phyloP scores from a whole-genome alignment of 1,284 basidiomycete genomes.

The Sporisorium iseilematis-ciliati region DNA sequence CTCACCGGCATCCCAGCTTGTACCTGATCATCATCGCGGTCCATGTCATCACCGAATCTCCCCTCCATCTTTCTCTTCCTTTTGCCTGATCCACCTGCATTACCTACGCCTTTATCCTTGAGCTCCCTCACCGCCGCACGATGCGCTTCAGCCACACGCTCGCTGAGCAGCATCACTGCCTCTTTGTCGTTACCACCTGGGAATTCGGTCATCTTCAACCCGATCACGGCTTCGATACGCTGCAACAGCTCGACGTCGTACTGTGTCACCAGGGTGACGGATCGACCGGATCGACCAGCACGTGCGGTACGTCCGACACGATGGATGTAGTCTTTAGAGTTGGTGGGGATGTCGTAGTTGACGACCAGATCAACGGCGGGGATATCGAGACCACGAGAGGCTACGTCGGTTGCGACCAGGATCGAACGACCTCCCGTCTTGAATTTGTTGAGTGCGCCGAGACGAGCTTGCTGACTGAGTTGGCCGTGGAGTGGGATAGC shows the following conservation, averaged over 20 bases:
- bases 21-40: conserved; percentile 66
- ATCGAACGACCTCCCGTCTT: conserved; percentile 92
- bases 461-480: conserved; percentile 89
- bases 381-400: conserved; percentile 92
- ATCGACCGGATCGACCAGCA: conserved; percentile 93
- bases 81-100: conserved; percentile 60
- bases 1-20: conserved; percentile 49
- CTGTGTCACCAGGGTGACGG: conserved; percentile 95
- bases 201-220: conserved; percentile 92
- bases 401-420: conserved; percentile 95
- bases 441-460: conserved; percentile 96
- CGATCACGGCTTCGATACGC: conserved; percentile 83
- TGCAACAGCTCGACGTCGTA: conserved; percentile 98
- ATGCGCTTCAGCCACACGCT: conserved; percentile 89
- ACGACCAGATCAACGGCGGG: conserved; percentile 96
- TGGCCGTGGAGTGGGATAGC: conserved; percentile 97
- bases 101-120: conserved; percentile 62
- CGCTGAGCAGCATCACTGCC: conserved; percentile 86
- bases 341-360: conserved; percentile 97
- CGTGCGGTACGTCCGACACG: conserved; percentile 96
- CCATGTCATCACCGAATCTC: conserved; percentile 60
- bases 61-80: conserved; percentile 59
- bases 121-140: conserved; percentile 83
- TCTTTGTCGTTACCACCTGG: conserved; percentile 83
- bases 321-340: conserved; percentile 99